Conservation (phyloP, 495 filamentous ascomycete genomes). For the Tetracladium setigerum region DNA sequence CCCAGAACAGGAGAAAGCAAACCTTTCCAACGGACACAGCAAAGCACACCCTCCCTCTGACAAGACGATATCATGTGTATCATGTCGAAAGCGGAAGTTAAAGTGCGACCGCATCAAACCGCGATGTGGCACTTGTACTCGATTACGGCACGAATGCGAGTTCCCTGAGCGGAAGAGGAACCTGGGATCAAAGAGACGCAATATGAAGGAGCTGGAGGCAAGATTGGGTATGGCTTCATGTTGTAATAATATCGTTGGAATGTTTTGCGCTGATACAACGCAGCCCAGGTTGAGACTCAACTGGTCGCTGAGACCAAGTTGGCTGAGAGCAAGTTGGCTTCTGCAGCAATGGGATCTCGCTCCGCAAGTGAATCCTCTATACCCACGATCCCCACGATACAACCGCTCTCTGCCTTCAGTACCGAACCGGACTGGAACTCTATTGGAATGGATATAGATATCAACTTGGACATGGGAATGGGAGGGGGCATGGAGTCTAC, state of each 20-base stretch:
- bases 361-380: neutral
- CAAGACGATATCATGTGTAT: slow-evolving; percentile 86
- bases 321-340: neutral
- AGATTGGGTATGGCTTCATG: slow-evolving; percentile 54
- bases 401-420: neutral
- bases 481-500: slow-evolving; percentile 3
- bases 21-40: too few relatives aligned
- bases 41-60: too few relatives aligned
- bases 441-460: slow-evolving; percentile 27
- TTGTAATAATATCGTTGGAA: neutral
- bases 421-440: slow-evolving; percentile 4
- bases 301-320: slow-evolving; percentile 4
- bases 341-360: too few relatives aligned
- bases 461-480: neutral
- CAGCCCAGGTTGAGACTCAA: slow-evolving; percentile 20
- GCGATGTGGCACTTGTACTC: slow-evolving; percentile 83
- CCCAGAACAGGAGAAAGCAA: too few relatives aligned
- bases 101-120: slow-evolving; percentile 68
- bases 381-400: neutral
- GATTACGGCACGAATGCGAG: slow-evolving; percentile 77
- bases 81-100: slow-evolving; percentile 84
- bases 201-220: slow-evolving; percentile 91
- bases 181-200: slow-evolving; percentile 92
- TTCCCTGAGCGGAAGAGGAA: slow-evolving; percentile 94
- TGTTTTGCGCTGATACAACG: neutral